These are phyloP conservation scores for Tricholoma hemisulphureum DNA, from an alignment of 768 basidiomycete genomes.

Conservation along the genomic window DNA sequence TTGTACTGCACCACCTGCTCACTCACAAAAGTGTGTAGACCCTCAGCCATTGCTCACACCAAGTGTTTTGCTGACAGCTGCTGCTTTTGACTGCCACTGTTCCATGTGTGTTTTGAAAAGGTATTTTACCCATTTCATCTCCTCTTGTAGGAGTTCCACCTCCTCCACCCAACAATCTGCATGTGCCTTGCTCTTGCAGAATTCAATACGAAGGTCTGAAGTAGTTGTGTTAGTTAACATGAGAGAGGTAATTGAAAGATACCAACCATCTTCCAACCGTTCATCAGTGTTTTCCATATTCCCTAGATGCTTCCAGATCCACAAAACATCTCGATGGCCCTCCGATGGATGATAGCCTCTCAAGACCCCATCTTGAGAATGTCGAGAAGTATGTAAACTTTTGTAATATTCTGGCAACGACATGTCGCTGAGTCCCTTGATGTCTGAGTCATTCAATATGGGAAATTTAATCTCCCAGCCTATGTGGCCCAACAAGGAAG, in stretches of 20 bases:
- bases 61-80: neutral
- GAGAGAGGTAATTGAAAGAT: neutral
- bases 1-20: neutral
- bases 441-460: too few relatives aligned
- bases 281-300: neutral
- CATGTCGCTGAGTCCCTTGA: neutral
- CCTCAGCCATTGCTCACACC: neutral
- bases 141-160: slow-evolving; percentile 1
- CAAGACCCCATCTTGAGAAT: neutral
- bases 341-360: neutral
- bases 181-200: neutral
- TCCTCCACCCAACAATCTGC: neutral
- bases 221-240: neutral
- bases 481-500: neutral
- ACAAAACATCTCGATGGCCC: neutral
- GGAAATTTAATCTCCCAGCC: neutral
- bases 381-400: neutral
- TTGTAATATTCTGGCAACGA: neutral
- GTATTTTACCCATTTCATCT: slow-evolving; percentile 1
- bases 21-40: neutral
- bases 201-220: slow-evolving; percentile 4
- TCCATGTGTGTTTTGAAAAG: neutral
- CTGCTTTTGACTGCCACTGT: neutral
- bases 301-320: neutral
- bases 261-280: slow-evolving; percentile 1